These are phyloP conservation scores for Dipteronia sinensis DNA, from an alignment of 345 rosid species.

Conservation along the genomic window DNA sequence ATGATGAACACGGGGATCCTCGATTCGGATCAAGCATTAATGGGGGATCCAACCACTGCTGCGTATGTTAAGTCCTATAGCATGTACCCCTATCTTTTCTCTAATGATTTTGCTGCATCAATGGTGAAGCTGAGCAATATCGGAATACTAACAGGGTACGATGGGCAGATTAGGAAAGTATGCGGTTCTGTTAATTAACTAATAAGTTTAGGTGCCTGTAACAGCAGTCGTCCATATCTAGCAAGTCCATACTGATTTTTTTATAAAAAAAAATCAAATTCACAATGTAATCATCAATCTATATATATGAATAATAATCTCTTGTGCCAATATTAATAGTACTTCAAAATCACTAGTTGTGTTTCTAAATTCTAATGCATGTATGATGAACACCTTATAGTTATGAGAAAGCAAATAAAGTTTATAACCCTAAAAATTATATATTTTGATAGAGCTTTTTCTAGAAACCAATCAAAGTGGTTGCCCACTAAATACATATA, in stretches of 20 bases:
- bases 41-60: conserved; percentile 49
- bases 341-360: not conserved
- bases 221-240: no score
- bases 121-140: conserved; percentile 70
- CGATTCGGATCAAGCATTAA: conserved; percentile 72
- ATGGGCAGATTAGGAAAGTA: conserved; percentile 66
- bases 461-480: not conserved
- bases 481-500: not conserved
- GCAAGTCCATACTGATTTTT: no score
- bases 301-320: not conserved
- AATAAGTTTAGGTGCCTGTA: not conserved
- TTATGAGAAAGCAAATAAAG: not conserved
- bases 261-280: no score
- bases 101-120: conserved; percentile 61
- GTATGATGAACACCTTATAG: no score
- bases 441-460: not conserved
- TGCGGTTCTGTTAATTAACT: conserved; percentile 71
- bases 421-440: not conserved
- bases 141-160: conserved; percentile 59
- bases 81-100: conserved; percentile 47
- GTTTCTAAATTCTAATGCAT: no score
- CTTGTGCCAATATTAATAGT: not conserved
- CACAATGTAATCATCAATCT: no score
- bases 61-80: conserved; percentile 59
- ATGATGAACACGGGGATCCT: conserved; percentile 57